Evolutionary conservation across 192 early-diverging fungal species (phyloP), one percentile per base, ranked within the genome.

Genomic region (Coemansia asiatica): DNA sequence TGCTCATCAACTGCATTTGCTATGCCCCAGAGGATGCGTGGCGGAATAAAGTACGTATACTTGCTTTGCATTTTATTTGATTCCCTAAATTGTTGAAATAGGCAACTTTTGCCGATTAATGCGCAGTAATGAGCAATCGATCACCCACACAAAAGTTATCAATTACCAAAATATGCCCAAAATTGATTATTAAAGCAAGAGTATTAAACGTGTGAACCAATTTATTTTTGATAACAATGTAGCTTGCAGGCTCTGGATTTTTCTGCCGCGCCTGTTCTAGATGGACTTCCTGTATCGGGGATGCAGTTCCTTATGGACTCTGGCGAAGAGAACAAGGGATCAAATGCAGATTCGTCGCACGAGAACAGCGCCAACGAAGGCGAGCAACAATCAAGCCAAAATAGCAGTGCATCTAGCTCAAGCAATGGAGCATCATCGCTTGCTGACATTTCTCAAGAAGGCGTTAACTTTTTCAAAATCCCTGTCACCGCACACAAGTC

Each of bases 401-500:
- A 36, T 19, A 19, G 18, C 28, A 16, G 18, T 44, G 9, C 57
- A 23, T 23, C 51, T 53, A 27, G 4, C 4, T 16, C 57, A 38
- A 29, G 28, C 33, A 40, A 13, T 12, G 29, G 4, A 2, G 16
- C 36, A 25, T 28, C 57, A 3, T n/a, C 36, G 15, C 10, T 60
- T 60, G 21, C 33, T 22, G 46, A 61, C 25, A n/a, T 49, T 23
- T 38, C 58, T 49, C 57, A 19, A 36, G 58, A 38, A 8, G 59
- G 62, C 60, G 56, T 58, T 19, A 62, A 62, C 22, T 60, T 66
- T 28, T 74, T 80, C 58, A 69, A 53, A 55, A 74, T 80, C 36
- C 77, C 77, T 5, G 67, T 80, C 19, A 67, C 69, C 16, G 59
- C 68, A 9, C 77, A 80, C 63, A 70, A 49, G 22, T 70, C 77